Conservation (phyloP, 139 green algal genomes). For the Micromonas commoda region DNA sequence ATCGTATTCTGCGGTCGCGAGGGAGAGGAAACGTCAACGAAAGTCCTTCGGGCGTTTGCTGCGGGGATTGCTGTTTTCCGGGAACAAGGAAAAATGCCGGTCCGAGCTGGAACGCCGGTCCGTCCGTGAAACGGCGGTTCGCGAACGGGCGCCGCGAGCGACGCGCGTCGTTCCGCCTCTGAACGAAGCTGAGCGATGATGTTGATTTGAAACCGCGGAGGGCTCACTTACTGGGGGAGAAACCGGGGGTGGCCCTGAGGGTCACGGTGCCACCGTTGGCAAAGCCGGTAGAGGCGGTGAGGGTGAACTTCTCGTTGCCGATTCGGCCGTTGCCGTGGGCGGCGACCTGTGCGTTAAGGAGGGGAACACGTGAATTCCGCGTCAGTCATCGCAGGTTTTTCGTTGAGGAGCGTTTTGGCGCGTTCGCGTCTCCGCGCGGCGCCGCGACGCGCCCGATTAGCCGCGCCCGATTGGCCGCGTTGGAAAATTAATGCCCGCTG, state of each 20-base stretch:
- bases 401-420: too few relatives aligned
- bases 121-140: not conserved
- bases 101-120: too few relatives aligned
- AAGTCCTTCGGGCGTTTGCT: too few relatives aligned
- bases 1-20: not conserved
- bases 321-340: conserved; percentile 3
- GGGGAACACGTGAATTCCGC: too few relatives aligned
- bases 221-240: not conserved
- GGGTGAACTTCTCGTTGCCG: not conserved
- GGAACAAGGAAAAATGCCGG: not conserved
- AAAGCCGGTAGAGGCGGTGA: conserved; percentile 5
- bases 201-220: not conserved
- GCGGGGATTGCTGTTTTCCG: too few relatives aligned
- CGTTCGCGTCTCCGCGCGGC: too few relatives aligned
- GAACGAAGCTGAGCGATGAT: not conserved
- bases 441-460: too few relatives aligned
- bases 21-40: not conserved
- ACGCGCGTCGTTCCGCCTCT: not conserved
- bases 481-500: too few relatives aligned
- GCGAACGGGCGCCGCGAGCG: not conserved
- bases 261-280: not conserved
- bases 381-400: too few relatives aligned
- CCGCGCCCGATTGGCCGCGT: too few relatives aligned
- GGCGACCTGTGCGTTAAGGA: not conserved
- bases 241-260: not conserved